Base-by-base conservation (phyloP, 2,329 filamentous ascomycete species). In the Beauveria australis region DNA sequence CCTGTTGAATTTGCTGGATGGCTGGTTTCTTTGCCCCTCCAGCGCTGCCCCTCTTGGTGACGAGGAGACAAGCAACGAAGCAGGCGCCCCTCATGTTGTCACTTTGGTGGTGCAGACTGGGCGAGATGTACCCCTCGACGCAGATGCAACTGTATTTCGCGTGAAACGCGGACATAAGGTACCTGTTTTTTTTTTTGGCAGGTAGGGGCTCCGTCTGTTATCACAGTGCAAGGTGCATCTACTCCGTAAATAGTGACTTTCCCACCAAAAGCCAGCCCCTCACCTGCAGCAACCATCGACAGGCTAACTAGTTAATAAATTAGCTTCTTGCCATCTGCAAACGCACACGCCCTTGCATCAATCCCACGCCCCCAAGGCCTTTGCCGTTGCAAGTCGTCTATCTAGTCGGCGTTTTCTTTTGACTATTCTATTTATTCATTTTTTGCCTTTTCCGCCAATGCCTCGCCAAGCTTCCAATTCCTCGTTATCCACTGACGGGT, bases 221-320 rank as follows among this genome's bases (percentile, higher is more conserved):
- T 37, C 3, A 37, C 14, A 37, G 33, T 37, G 33, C 33, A 37
- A 37, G 33, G 33, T 37, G 33, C 33, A 37, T 37, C 16, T 37
- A 37, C 33, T 37, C 33, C 33, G 33, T 37, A 37, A 37, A 37
- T 37, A 37, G 33, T 16, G 33, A 26, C 41, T 33, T 57, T 48
- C 28, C 54, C 44, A 58, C 48, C 56, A 16, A 19, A 33, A n/a
- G 48, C 26, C 26, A 43, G 48, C 47, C 56, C 56, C 53, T 59
- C 48, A 59, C 56, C 48, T 53, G 48, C 47, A 59, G 44, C 48
- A 53, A 59, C 56, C 56, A 53, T 59, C 48, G 47, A 53, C 26
- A 51, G 41, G 48, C 46, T 53, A 24, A 24, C 24, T 24, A 46
- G 30, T 14, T 33, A 37, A 16, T 37, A 58, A 30, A 51, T 8